Conservation (phyloP, 352 stramenopile genomes). For the Globisporangium takayamanum region DNA sequence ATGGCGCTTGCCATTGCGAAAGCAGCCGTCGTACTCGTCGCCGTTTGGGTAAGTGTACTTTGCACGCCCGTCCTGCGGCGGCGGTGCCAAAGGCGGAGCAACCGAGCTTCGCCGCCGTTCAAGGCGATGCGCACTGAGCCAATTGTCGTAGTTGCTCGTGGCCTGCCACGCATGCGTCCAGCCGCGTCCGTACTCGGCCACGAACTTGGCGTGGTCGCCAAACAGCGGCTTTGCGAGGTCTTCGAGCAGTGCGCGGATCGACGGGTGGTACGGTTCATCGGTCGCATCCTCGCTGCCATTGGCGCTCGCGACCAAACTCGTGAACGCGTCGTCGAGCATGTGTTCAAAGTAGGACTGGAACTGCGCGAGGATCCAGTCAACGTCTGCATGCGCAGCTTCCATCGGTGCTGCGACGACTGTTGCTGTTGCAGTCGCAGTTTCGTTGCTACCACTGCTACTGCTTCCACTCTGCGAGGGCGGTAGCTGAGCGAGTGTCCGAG, state of each 20-base stretch:
- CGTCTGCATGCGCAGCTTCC: constrained; percentile 27
- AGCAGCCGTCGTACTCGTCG: constrained; percentile 76
- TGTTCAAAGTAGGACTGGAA: constrained; percentile 63
- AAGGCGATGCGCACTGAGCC: constrained; percentile 27
- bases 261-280: constrained; percentile 30
- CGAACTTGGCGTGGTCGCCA: constrained; percentile 33
- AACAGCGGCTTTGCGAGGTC: constrained; percentile 45
- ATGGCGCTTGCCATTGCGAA: constrained; percentile 56
- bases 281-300: constrained; percentile 9
- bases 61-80: constrained; percentile 37
- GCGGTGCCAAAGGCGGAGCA: constrained; percentile 6
- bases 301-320: constrained; percentile 15
- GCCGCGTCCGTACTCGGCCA: constrained; percentile 44
- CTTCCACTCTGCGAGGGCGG: background rate
- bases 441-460: background rate
- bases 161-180: constrained; percentile 63
- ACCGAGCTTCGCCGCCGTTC: constrained; percentile 26
- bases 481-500: background rate
- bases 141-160: constrained; percentile 56
- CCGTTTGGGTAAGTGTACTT: constrained; percentile 62
- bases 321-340: constrained; percentile 38
- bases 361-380: constrained; percentile 53
- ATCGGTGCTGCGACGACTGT: constrained; percentile 9
- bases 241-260: constrained; percentile 44
- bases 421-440: background rate